Evolutionary conservation across 176 grass and related monocot genomes (phyloP), one percentile per base, ranked within the genome.

Genomic region (Carex parvula): DNA sequence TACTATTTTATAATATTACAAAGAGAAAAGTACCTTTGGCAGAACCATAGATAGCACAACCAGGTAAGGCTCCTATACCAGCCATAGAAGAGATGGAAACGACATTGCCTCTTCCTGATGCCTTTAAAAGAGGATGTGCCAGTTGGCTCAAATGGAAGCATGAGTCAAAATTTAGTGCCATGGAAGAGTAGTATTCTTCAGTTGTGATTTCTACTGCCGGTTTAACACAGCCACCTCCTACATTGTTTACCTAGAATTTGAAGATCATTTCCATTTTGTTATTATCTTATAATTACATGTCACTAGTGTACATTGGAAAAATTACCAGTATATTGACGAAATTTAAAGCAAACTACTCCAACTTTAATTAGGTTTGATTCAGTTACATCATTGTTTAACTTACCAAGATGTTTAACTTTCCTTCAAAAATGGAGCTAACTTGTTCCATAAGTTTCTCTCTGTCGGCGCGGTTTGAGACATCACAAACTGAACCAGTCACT

Each of bases 81-180:
- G 61, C 33, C 1, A 86, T 70, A 3, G 75, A 55, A 41, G 84
- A 80, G 58, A 82, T 64, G 80, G 37, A 82, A 82, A 82, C 60
- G 17, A 82, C 11, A 22, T 9, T 82, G 4, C 80, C 80, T 29
- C 24, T 41, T 82, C 61, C 80, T 4, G 59, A 64, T 48, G 60
- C 80, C 20, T 65, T 82, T 2, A 82, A 17, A 29, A 82, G 63
- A 50, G 80, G 80, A 82, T 82, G 37, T 21, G 80, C 33, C 0
- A 82, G 11, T 9, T 67, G 80, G 80, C 61, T 67, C 41, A 82
- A 64, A 82, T 82, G 56, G 20, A 82, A 82, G 44, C 80, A 50
- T 1, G 80, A 52, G 1, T 82, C 80, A 17, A 82, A n/a, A 67
- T 82, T 82, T 8, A 39, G 22, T 50, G 59, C 44, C 61, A 82